Evolutionary conservation across 805 yeast genomes (phyloP).

Genomic region (Metschnikowia lunata): DNA sequence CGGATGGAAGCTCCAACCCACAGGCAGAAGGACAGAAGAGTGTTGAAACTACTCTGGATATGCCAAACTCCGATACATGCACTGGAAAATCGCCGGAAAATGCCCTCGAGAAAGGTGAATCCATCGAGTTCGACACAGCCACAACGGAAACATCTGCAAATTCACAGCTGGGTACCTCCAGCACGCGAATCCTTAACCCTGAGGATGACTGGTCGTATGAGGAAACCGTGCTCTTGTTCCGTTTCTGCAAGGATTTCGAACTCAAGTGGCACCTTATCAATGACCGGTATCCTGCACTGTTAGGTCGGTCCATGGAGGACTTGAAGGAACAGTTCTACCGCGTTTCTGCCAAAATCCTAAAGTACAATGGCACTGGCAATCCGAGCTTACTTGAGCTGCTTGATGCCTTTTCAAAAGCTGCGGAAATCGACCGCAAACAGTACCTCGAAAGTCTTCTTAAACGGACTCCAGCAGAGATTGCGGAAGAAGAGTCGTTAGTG

Average conservation of each 20-base stretch:
- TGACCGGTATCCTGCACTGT: conserved; percentile 47
- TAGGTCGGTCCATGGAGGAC: conserved; percentile 61
- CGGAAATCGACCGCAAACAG: conserved; percentile 74
- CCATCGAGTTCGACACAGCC: neutral
- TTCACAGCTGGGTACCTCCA: neutral
- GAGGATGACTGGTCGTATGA: conserved; percentile 59
- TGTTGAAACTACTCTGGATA: neutral
- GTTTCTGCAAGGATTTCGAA: conserved; percentile 56
- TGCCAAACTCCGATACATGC: neutral
- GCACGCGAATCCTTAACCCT: conserved; percentile 15
- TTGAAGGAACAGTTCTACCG: conserved; percentile 76
- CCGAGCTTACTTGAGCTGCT: conserved; percentile 56
- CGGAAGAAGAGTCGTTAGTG: conserved; percentile 93
- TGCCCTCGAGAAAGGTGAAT: neutral
- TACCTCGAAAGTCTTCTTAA: conserved; percentile 72
- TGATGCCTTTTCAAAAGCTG: conserved; percentile 57
- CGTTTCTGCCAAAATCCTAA: conserved; percentile 49
- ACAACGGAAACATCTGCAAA: neutral
- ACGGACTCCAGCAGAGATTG: conserved; percentile 93
- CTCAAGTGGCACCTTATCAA: conserved; percentile 64
- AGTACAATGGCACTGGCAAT: conserved; percentile 39
- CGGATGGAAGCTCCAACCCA: neutral
- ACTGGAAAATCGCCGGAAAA: neutral
- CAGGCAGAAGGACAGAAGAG: no score
- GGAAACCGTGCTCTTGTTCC: conserved; percentile 78